Conservation (phyloP, 345 rosid genomes). For the Populus deltoides region DNA sequence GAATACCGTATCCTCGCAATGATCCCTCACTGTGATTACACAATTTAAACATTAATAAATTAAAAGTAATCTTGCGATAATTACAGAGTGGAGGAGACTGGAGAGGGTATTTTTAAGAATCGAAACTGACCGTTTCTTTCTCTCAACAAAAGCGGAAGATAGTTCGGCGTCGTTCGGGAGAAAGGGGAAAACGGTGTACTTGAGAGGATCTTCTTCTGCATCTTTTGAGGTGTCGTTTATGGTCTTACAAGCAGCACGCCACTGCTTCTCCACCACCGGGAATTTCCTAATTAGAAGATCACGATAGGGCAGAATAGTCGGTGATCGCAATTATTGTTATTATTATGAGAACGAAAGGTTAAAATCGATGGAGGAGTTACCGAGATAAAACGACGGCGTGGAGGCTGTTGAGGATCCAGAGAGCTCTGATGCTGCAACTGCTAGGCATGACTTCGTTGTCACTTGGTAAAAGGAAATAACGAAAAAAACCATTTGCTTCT, state of each 20-base stretch:
- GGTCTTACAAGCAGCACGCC: conserved; percentile 59
- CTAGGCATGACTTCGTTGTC: conserved; percentile 35
- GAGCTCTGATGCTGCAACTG: conserved; percentile 78
- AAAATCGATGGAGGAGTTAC: conserved; percentile 24
- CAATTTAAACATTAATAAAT: not conserved
- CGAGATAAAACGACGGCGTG: conserved; percentile 82
- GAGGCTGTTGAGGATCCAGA: conserved; percentile 79
- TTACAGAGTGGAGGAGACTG: not conserved
- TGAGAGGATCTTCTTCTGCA: conserved; percentile 27
- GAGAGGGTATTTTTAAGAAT: not conserved
- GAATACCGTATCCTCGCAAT: conserved; percentile 65
- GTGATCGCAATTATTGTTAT: not conserved
- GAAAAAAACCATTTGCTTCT: no score
- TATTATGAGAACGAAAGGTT: not conserved
- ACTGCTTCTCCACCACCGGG: conserved; percentile 78
- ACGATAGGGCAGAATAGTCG: no score
- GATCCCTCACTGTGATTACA: conserved; percentile 71
- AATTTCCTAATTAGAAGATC: conserved; percentile 52
- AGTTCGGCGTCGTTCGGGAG: conserved; percentile 71
- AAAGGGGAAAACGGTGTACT: conserved; percentile 22
- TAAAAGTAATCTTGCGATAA: not conserved
- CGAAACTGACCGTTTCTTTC: conserved; percentile 53
- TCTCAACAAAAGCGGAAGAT: conserved; percentile 54
- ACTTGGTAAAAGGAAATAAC: no score
- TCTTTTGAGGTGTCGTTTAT: conserved; percentile 34